These are phyloP conservation scores for Hymenoscyphus occultus DNA, from an alignment of 2,329 filamentous ascomycete genomes.

Conservation along the genomic window DNA sequence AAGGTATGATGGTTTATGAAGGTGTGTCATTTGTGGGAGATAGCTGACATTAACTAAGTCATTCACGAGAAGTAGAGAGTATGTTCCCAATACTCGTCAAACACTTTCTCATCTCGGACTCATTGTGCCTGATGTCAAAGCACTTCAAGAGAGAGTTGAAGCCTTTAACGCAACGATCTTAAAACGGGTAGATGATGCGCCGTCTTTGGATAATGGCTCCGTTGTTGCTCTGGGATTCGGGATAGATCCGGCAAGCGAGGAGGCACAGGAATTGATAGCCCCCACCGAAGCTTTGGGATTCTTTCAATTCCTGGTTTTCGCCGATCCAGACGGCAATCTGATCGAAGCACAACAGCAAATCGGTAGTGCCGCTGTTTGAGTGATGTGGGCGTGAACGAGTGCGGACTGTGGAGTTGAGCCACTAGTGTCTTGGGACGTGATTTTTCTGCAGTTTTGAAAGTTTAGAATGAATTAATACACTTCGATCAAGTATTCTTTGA, in stretches of 20 bases:
- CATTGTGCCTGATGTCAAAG: conserved; percentile 2
- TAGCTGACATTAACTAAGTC: neutral
- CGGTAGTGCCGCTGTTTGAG: neutral
- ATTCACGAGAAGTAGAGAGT: neutral
- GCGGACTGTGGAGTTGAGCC: neutral
- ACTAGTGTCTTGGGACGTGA: too few relatives aligned
- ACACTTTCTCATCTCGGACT: conserved; percentile 9
- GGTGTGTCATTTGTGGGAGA: too few relatives aligned
- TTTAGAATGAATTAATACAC: too few relatives aligned
- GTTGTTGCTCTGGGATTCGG: neutral
- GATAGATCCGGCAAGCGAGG: neutral
- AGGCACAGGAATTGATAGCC: neutral
- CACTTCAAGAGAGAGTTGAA: neutral
- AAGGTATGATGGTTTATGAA: neutral
- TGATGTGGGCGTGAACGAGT: neutral
- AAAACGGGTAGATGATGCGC: neutral
- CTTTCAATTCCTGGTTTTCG: conserved; percentile 1
- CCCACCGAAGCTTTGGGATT: conserved; percentile 3
- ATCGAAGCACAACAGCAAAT: neutral
- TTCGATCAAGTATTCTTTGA: too few relatives aligned
- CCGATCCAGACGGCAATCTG: conserved; percentile 10
- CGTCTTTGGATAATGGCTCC: neutral
- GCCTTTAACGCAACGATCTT: conserved; percentile 2
- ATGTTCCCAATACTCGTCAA: neutral
- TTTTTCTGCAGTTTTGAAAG: too few relatives aligned